Conservation (phyloP, 495 filamentous ascomycete species). For the Neurospora africana region DNA sequence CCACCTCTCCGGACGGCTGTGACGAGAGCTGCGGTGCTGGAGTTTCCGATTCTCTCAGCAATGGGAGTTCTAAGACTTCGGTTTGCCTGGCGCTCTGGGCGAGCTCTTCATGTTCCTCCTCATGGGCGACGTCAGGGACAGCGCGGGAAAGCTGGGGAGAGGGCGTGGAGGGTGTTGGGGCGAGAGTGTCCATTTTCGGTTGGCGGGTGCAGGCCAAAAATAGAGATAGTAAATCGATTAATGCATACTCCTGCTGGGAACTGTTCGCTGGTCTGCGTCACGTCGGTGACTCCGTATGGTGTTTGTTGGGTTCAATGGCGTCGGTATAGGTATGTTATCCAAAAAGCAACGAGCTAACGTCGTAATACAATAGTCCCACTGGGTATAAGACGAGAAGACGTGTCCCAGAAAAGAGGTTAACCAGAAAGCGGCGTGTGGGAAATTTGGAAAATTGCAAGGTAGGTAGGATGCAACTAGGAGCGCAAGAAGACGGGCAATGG, state of each 20-base stretch:
- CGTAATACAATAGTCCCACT: neutral
- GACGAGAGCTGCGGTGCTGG: neutral
- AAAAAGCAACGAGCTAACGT: neutral
- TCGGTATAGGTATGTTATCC: neutral
- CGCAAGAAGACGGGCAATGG: neutral
- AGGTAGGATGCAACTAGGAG: neutral
- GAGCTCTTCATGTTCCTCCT: neutral
- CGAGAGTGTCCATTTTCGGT: neutral
- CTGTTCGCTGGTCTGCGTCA: neutral
- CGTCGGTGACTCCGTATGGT: neutral
- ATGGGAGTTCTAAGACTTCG: neutral
- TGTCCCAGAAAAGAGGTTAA: neutral
- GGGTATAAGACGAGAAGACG: neutral
- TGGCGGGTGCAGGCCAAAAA: neutral
- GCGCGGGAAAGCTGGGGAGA: neutral
- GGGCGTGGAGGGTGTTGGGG: neutral
- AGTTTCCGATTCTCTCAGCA: neutral
- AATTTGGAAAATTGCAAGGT: neutral
- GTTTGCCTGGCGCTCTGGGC: neutral
- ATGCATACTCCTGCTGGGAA: neutral
- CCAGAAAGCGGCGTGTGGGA: neutral
- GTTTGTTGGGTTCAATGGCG: neutral
- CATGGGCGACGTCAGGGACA: neutral
- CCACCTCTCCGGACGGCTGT: slow-evolving; percentile 6
- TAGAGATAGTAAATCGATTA: neutral